Conservation (phyloP, 2,329 filamentous ascomycete species). For the Aspergillus sp. region DNA sequence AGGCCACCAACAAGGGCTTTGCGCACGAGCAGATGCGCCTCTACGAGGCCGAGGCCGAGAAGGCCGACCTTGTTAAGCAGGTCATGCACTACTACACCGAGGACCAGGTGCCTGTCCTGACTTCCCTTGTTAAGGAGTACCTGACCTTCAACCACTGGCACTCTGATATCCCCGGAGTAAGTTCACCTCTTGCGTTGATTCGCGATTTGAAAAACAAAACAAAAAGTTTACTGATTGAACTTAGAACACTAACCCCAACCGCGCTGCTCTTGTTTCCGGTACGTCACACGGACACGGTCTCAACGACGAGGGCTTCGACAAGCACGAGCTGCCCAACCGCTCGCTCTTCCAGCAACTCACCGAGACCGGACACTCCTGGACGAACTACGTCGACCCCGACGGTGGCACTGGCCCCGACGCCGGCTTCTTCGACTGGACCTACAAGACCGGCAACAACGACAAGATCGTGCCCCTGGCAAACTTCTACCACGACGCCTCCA, state of each 20-base stretch:
- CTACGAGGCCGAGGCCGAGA: slow-evolving; percentile 32
- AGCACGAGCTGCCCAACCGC: slow-evolving; percentile 28
- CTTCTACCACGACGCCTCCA: slow-evolving; percentile 36
- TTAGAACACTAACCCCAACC: slow-evolving; percentile 48
- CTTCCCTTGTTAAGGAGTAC: slow-evolving; percentile 42
- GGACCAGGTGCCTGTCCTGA: slow-evolving; percentile 44
- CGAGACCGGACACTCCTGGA: slow-evolving; percentile 35
- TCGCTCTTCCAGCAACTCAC: slow-evolving; percentile 43
- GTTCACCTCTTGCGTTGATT: slow-evolving; percentile 16
- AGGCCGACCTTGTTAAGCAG: slow-evolving; percentile 36
- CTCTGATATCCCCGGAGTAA: slow-evolving; percentile 44
- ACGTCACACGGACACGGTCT: slow-evolving; percentile 34
- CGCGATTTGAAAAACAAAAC: too few relatives aligned
- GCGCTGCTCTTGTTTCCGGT: slow-evolving; percentile 31
- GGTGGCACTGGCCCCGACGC: slow-evolving; percentile 30
- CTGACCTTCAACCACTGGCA: slow-evolving; percentile 49
- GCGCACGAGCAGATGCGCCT: slow-evolving; percentile 42
- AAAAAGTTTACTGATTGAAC: slow-evolving; percentile 1
- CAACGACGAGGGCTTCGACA: slow-evolving; percentile 31
- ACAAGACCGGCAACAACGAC: slow-evolving; percentile 25
- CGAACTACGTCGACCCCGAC: slow-evolving; percentile 33
- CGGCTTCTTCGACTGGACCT: slow-evolving; percentile 37
- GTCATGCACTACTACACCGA: slow-evolving; percentile 49
- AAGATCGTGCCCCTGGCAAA: slow-evolving; percentile 31
- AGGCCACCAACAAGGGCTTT: slow-evolving; percentile 39